Evolutionary conservation across 2,329 filamentous ascomycete species (phyloP).

Genomic region (Pseudocercospora fuligena): DNA sequence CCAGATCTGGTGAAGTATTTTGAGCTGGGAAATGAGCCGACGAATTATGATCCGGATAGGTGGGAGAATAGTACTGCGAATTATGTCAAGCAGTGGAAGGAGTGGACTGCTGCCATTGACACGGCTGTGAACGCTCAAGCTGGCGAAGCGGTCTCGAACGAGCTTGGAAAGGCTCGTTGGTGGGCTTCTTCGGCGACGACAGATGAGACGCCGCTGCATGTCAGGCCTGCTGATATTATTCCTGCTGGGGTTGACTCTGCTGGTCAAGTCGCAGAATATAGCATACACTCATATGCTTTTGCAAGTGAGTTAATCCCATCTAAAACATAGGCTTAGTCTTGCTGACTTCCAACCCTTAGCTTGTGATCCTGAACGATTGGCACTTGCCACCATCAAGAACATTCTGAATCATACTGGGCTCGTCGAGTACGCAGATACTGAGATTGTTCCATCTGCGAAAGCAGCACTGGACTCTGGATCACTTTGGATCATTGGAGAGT

Average conservation of each 20-base stretch:
- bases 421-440: conserved; percentile 33
- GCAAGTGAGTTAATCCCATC: conserved; percentile 18
- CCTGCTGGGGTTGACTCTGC: conserved; percentile 35
- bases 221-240: conserved; percentile 37
- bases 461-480: conserved; percentile 35
- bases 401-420: conserved; percentile 39
- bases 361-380: conserved; percentile 34
- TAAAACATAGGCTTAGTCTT: background rate
- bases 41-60: conserved; percentile 34
- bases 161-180: conserved; percentile 30
- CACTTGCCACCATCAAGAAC: conserved; percentile 35
- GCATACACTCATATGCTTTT: conserved; percentile 40
- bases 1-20: conserved; percentile 33
- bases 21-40: conserved; percentile 40
- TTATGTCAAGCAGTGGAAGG: conserved; percentile 39
- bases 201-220: conserved; percentile 35
- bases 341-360: conserved; percentile 2
- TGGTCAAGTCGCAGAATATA: conserved; percentile 36
- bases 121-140: conserved; percentile 29
- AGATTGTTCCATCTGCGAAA: conserved; percentile 37
- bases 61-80: conserved; percentile 35
- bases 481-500: conserved; percentile 46
- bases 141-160: conserved; percentile 10
- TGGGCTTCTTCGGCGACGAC: conserved; percentile 39
- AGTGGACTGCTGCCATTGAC: conserved; percentile 37